A percentile compares a stretch with the other conserved stretches of the same genome.
phyloP scores from a whole-genome alignment of 345 rosid genomes.

The Cardiospermum halicacabum region DNA sequence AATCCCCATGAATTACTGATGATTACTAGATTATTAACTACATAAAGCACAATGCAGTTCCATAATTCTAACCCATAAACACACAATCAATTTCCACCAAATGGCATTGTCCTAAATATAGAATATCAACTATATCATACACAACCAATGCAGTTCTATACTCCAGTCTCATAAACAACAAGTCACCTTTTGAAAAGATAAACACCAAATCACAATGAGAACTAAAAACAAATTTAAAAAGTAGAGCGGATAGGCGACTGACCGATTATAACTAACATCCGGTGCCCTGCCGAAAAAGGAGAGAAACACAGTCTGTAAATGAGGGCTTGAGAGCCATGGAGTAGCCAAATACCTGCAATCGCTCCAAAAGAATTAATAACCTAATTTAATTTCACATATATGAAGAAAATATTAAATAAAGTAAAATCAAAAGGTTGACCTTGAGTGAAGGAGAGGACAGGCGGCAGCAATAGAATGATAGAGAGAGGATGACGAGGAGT shows the following conservation, averaged over 20 bases:
- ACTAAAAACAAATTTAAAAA: background rate
- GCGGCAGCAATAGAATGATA: conserved; percentile 31
- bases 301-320: conserved; percentile 38
- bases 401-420: background rate
- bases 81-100: no score
- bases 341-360: conserved; percentile 29
- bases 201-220: no score
- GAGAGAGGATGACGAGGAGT: conserved; percentile 27
- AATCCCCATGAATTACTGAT: no score
- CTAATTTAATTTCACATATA: background rate
- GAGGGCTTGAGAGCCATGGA: conserved; percentile 46
- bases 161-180: background rate
- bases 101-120: no score
- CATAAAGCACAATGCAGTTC: no score
- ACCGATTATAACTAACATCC: conserved; percentile 28
- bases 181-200: background rate
- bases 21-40: no score
- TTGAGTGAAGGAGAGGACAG: conserved; percentile 30
- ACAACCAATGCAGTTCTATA: no score
- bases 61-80: no score
- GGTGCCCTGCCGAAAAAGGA: conserved; percentile 30
- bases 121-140: no score
- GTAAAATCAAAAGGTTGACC: conserved; percentile 20
- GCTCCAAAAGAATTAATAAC: background rate
- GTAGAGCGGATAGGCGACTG: background rate